phyloP scores from a whole-genome alignment of 768 basidiomycete genomes.

The Gloeophyllum trabeum region DNA sequence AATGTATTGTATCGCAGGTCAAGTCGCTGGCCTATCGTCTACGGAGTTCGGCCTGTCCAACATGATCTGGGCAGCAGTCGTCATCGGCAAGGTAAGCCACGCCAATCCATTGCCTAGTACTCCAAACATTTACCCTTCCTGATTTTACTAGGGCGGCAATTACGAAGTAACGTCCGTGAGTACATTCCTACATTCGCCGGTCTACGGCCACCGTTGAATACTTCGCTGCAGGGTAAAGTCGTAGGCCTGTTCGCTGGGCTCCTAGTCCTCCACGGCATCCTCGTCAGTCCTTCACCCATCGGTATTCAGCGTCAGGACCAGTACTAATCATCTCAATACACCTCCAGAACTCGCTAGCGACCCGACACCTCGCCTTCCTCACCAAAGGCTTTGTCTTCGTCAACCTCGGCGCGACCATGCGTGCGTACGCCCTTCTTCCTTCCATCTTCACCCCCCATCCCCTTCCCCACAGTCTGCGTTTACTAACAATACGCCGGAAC shows the following conservation, averaged over 20 bases:
- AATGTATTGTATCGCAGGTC: slow-evolving; percentile 40
- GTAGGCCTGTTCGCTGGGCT: slow-evolving; percentile 73
- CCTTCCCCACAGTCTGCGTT: background rate
- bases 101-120: slow-evolving; percentile 1
- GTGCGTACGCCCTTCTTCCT: slow-evolving; percentile 23
- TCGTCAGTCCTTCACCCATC: slow-evolving; percentile 40
- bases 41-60: slow-evolving; percentile 74
- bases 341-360: slow-evolving; percentile 55
- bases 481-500: no score
- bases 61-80: slow-evolving; percentile 75
- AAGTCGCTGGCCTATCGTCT: slow-evolving; percentile 77
- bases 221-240: slow-evolving; percentile 39
- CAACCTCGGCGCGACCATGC: slow-evolving; percentile 69
- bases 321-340: background rate
- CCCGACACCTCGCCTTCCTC: slow-evolving; percentile 60
- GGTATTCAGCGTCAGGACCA: no score
- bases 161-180: slow-evolving; percentile 44
- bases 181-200: background rate
- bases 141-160: slow-evolving; percentile 33
- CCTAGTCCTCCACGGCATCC: slow-evolving; percentile 64
- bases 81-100: slow-evolving; percentile 33
- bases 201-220: background rate
- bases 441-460: background rate
- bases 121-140: slow-evolving; percentile 1
- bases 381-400: slow-evolving; percentile 78